Percentiles rank a stretch among this genome's conserved stretches.
Conservation (phyloP, 257 asterid species). For the Solanum gracilifrons region DNA sequence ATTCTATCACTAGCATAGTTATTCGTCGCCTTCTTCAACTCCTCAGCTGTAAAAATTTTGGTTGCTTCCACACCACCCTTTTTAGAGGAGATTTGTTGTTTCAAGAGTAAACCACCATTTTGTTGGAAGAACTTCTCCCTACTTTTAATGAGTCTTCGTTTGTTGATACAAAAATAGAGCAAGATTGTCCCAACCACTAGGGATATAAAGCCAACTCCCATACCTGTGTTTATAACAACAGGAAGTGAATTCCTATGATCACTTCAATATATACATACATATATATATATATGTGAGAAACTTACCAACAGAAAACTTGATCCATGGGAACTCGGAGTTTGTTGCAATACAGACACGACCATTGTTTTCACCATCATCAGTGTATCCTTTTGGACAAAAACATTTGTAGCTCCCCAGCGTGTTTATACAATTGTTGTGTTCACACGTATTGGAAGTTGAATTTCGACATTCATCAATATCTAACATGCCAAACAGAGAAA, state of each 20-base stretch:
- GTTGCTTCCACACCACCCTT: constrained; percentile 5
- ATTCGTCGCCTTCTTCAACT: constrained; percentile 24
- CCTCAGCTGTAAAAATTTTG: constrained; percentile 19
- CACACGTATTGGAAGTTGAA: constrained; percentile 11
- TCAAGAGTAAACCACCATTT: constrained; percentile 40
- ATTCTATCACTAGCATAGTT: constrained; percentile 36
- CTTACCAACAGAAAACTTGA: constrained; percentile 30
- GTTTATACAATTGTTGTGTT: constrained; percentile 14
- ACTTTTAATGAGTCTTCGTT: neutral
- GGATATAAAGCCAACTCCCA: neutral
- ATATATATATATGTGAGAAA: neutral
- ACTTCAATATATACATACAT: neutral
- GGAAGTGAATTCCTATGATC: neutral
- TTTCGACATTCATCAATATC: constrained; percentile 37
- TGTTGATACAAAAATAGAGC: neutral
- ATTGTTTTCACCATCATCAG: constrained; percentile 34
- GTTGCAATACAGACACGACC: constrained; percentile 35
- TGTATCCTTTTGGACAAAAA: constrained; percentile 37
- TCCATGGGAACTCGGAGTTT: constrained; percentile 35
- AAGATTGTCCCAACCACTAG: neutral
- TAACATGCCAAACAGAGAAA: constrained; percentile 2
- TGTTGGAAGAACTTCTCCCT: constrained; percentile 36
- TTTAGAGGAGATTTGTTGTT: constrained; percentile 21
- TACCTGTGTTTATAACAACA: neutral
- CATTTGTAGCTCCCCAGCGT: constrained; percentile 34